Evolutionary conservation across 192 early-diverging fungal genomes (phyloP), one percentile per base, ranked within the genome.

Genomic region (Allomyces macrogynus): DNA sequence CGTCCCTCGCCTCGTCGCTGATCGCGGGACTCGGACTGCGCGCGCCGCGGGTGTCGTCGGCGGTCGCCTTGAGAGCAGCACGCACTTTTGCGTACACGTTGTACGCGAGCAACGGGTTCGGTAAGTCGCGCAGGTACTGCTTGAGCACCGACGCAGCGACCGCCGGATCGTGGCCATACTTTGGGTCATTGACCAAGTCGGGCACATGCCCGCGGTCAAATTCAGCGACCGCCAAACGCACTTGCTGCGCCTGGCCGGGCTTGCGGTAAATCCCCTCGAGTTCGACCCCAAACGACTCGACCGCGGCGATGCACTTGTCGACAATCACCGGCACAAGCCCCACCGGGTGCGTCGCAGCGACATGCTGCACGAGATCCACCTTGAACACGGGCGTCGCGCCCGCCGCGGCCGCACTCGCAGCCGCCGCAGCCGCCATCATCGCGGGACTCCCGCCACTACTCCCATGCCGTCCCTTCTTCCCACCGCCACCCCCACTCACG

Each of bases 181-280:
- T 73, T 4, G 67, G 63, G 20, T 62, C 43, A 24, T 81, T 69
- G 57, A 71, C 70, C 5, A 77, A 76, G 63, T 76, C 73, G 64
- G 77, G 73, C 18, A 77, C 65, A 24, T 83, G 80, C 0, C 79
- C 67, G 3, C 75, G 66, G 27, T 80, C 72, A 18, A 80, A 75
- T 20, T 72, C 57, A 61, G 83, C 73, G 62, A 87, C 85, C 18
- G 84, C 78, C 11, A 78, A 68, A 43, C 84, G 82, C 25, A 91
- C 75, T 20, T 77, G 73, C 61, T 81, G 72, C 65, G 85, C 82
- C 61, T 84, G 84, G 7, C 86, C 89, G 0, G 85, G 85, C 62
- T 86, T 83, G 27, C 89, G 87, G 68, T 91, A 91, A 22, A 91
- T 85, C 22, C 89, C 89, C 71, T 91, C 79, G 73, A 78, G 75